Evolutionary conservation across 768 basidiomycete species (phyloP), one percentile per base, ranked within the genome.

Genomic region (Collybia mongolica): DNA sequence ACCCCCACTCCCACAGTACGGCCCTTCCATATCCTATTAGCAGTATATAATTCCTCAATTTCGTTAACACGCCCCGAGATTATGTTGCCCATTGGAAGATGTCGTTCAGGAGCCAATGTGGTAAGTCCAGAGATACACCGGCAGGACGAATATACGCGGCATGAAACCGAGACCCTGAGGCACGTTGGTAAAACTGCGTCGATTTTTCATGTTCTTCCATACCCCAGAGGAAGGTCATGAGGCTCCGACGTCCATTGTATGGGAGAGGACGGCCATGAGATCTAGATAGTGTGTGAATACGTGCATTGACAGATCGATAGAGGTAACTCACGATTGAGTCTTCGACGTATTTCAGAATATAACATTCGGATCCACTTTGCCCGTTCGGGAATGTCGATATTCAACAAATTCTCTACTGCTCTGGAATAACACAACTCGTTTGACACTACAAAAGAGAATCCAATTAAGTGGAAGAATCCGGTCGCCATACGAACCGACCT

Each of bases 141-240:
- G 96, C 96, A 1, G 96, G 96, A 54, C 96, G 89, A 42, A 98
- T 88, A 66, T 98, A 99, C n/a, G 96, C 96, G 5, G 93, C 85
- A 63, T 99, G 96, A 61, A 99, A 79, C 48, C 96, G 94, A 5
- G 96, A 96, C 56, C 96, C 96, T 6, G 95, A 98, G 35, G 98
- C 96, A 50, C 96, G 93, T 72, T 99, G 95, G 69, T 99, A 99
- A 72, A 98, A 99, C 66, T 99, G 96, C 96, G 98, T 98, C 55
- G 98, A 84, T 77, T 99, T 99, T 74, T 98, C 96, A 49, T 96
- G 93, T 70, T 99, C 96, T 71, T 98, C 96, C 77, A 98, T 98
- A 60, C 96, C 96, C 94, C 96, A 99, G 24, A 99, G 77, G 86
- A 98, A 99, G 35, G 96, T 96, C 2, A 96, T 99, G 7, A 99